Base-by-base conservation (phyloP, 1,284 basidiomycete species). In the Ustilago esculenta region DNA sequence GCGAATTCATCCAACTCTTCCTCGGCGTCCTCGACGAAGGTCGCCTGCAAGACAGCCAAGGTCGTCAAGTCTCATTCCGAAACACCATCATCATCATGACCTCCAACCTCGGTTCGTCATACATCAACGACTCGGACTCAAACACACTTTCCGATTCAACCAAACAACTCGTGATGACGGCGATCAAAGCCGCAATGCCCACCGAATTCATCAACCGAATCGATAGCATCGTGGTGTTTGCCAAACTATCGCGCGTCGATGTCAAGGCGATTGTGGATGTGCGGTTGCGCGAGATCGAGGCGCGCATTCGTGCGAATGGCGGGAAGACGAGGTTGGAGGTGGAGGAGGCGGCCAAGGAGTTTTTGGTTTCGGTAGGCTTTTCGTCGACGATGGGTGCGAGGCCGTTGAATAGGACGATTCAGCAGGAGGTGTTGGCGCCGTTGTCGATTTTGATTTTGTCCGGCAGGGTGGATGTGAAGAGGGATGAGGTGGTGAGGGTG, bases 11-110 rank as follows among this genome's bases (percentile, higher is more conserved):
- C 81, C 85, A 95, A 43, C 88, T 97, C 18, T 76, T 60, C 60
- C 93, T 98, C 71, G 94, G 98, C 82, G 93, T 94, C 30, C 91
- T 91, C 79, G 92, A 92, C 74, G 86, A 86, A 20, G 94, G 95
- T 43, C 90, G 94, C 60, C 92, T 98, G 29, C 92, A 92, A 48
- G 79, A 81, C 57, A 70, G 72, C 34, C 80, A 81, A 47, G 80
- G 80, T 24, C 65, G 79, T 5, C 67, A 72, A 36, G 76, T 81
- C n/a, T 73, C 72, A 41, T 81, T 81, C 75, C 69, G 73, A 46
- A 81, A 81, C 67, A 80, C 79, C 15, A 79, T 82, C 67, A 71
- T 81, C 51, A 70, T 79, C 45, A 66, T 86, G 84, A 87, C 86
- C 7, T 84, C 84, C 41, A 87, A 87, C 81, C 81, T 86, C 10